Base-by-base conservation (phyloP, 2,329 filamentous ascomycete species). In the Helminthosporium solani region DNA sequence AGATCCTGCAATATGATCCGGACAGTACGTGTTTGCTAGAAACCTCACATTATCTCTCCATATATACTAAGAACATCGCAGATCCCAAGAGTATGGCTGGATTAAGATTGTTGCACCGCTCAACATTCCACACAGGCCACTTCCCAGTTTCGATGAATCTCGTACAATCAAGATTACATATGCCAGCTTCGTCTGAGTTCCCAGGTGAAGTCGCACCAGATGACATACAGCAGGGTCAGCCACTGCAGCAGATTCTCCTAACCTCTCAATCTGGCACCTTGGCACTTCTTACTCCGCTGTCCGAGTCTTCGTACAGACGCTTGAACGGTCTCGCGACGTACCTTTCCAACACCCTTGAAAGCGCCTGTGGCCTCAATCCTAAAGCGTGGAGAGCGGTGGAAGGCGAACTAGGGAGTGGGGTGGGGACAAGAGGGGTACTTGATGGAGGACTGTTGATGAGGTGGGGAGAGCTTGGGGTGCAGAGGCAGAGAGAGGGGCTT, bases 81-180 rank as follows among this genome's bases (percentile, higher is more conserved):
- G 91, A 97, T 65, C 92, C 92, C 14, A 95, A 95, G 75, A 95
- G 90, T 6, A 83, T 96, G 27, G 88, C 92, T 46, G 94, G 94
- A 39, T 87, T 91, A 61, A 82, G 91, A 33, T 81, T 99, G 19
- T 80, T 99, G 7, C 89, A 92, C 70, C 85, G 88, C 49, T 89
- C 88, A 42, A 88, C 90, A 47, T 97, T 99, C 73, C 86, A 91
- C 65, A 84, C 88, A 0, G 90, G 89, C 30, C 88, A 96, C 68
- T 80, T 86, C 53, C 83, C 88, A 0, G 86, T 87, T 0, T 81
- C 80, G 30, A 86, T 90, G 57, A 83, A 86, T 16, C 81, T 96
- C 39, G 78, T 97, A 27, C 87, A 88, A 1, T 84, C 84, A 14
- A 83, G 82, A 3, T 70, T 82, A 38, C 75, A 75, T 14, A 66